These are phyloP conservation scores for Plasmodium inui DNA, from an alignment of 169 alveolate genomes.

Conservation along the genomic window DNA sequence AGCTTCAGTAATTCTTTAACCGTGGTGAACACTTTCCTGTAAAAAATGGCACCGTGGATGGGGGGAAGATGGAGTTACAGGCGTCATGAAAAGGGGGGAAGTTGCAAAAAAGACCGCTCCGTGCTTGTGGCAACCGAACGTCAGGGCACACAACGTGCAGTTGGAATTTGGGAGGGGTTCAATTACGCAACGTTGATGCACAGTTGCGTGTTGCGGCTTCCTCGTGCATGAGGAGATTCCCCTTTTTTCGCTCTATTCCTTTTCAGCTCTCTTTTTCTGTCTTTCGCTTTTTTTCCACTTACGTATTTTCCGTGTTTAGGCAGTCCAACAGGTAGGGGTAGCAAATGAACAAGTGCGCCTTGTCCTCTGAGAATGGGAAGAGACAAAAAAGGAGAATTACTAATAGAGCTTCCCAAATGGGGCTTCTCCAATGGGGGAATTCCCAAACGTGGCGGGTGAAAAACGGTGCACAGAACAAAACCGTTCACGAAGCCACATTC, in stretches of 20 bases:
- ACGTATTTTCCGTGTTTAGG: conserved; percentile 70
- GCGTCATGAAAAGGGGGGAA: not conserved
- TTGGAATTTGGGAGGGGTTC: conserved; percentile 4
- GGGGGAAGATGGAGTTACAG: not conserved
- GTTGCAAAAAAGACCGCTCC: not conserved
- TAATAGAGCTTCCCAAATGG: not conserved
- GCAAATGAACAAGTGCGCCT: conserved; percentile 67
- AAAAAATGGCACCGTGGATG: not conserved
- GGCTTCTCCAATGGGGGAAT: not conserved
- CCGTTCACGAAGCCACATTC: not conserved
- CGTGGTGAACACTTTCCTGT: conserved; percentile 55
- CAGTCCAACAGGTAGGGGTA: conserved; percentile 69
- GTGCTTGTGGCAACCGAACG: not conserved
- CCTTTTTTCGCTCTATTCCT: not conserved
- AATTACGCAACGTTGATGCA: not conserved
- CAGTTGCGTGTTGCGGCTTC: not conserved
- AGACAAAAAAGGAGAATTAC: not conserved
- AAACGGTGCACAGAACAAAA: not conserved
- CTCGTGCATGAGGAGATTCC: not conserved
- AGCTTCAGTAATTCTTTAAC: conserved; percentile 62
- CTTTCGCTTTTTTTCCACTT: conserved; percentile 15
- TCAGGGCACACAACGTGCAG: not conserved
- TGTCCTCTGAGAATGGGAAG: conserved; percentile 33
- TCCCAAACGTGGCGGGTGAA: not conserved
- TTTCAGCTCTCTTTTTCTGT: not conserved